A percentile compares a stretch with the other conserved stretches of the same genome.
Evolutionary conservation across 2,329 filamentous ascomycete species (phyloP).

Genomic region (Teratosphaeriaceae sp.): DNA sequence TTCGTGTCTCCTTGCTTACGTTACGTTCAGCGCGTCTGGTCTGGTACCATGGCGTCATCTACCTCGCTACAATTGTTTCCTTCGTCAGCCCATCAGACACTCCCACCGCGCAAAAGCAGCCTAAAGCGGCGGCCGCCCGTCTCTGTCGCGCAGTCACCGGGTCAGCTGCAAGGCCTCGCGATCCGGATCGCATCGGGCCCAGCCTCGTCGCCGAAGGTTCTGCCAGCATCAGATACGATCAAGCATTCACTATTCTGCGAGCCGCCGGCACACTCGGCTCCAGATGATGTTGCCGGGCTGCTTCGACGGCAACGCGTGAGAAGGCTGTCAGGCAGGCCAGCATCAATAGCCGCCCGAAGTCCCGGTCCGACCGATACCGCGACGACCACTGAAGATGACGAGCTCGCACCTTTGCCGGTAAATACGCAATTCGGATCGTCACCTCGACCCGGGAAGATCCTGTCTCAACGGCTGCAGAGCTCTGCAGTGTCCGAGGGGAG

Average conservation of each 20-base stretch:
- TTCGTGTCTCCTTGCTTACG: conserved; percentile 7
- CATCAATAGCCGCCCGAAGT: conserved; percentile 8
- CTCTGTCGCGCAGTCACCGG: conserved; percentile 3
- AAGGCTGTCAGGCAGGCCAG: conserved; percentile 14
- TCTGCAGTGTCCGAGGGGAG: conserved; percentile 5
- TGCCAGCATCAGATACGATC: conserved; percentile 18
- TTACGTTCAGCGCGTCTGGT: no score
- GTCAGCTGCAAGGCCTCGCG: conserved; percentile 21
- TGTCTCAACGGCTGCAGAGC: conserved; percentile 11
- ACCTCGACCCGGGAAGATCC: conserved; percentile 10
- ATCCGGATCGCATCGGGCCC: conserved; percentile 19
- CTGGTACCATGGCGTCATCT: conserved; percentile 16
- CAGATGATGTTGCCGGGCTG: neutral
- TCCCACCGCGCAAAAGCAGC: conserved; percentile 15
- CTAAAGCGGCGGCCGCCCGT: conserved; percentile 9
- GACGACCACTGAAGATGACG: conserved; percentile 13
- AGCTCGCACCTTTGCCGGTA: conserved; percentile 19
- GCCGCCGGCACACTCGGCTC: conserved; percentile 7
- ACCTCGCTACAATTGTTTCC: conserved; percentile 17
- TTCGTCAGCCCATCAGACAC: conserved; percentile 7
- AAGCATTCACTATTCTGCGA: conserved; percentile 26
- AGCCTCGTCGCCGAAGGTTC: conserved; percentile 10
- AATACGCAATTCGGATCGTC: conserved; percentile 18
- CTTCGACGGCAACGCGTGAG: conserved; percentile 8
- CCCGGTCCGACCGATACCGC: conserved; percentile 4